Evolutionary conservation across 306 rosid genomes (phyloP), one percentile per base, ranked within the genome.

Genomic region (Quercus agrifolia): DNA sequence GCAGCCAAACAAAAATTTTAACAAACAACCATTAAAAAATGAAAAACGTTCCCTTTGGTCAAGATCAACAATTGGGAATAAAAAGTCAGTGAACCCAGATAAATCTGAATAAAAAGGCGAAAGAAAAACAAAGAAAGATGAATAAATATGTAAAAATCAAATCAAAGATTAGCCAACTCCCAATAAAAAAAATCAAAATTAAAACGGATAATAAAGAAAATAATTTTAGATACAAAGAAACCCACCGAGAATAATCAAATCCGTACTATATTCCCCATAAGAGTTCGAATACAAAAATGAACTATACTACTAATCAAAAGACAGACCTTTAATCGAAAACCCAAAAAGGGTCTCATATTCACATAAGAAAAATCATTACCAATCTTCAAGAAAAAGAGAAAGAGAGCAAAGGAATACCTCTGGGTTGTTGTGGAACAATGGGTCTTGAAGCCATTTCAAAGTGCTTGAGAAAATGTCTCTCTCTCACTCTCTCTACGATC

Each of bases 381-480:
- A 28, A 55, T 21, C 31, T 28, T 52, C 64, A 75, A 57, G 71
- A 33, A 25, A 46, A 14, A 81, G 20, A 74, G 12, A 25, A 14
- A 56, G 13, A 20, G 28, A 51, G 35, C 18, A 23, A 12, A n/a
- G 14, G 4, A 21, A 55, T 77, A 92, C 97, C 92, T 88, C 90
- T 85, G 59, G 83, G 85, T 23, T 90, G 93, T 80, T 77, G 92
- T 33, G 87, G 92, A 85, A 85, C 86, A 17, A 85, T 78, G 63
- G 88, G 87, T 86, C 92, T 90, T n/a, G 92, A 85, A 15, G 96
- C 90, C 97, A 92, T 92, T 68, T 35, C 67, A 25, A 27, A 75
- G 10, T 18, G n/a, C 14, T 74, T 30, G 73, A 83, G 59, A 49
- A 38, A 38, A 7, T 38, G 6, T 5, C 6, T 33, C 78, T 75